Conservation (phyloP, 2,329 filamentous ascomycete species). For the Mycosphaerelloides madeirae region DNA sequence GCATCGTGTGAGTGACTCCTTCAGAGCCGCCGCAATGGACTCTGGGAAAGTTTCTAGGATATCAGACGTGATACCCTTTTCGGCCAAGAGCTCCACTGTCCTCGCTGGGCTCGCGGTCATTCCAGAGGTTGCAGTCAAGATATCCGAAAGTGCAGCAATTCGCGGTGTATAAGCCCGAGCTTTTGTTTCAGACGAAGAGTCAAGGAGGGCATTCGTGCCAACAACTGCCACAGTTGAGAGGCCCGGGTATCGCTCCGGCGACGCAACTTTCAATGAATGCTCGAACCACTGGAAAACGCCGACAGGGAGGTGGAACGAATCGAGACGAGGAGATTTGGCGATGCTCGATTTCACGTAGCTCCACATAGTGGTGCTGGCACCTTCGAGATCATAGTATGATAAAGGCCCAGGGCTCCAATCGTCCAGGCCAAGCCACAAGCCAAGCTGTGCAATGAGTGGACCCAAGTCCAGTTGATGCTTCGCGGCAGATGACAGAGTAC, state of each 20-base stretch:
- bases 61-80: conserved; percentile 60
- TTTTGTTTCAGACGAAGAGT: conserved; percentile 7
- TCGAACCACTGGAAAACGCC: conserved; percentile 31
- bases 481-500: conserved; percentile 32
- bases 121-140: conserved; percentile 22
- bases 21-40: conserved; percentile 71
- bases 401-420: conserved; percentile 53
- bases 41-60: conserved; percentile 82
- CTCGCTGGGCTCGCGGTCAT: conserved; percentile 16
- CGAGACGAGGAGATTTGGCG: conserved; percentile 6
- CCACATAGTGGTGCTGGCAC: conserved; percentile 50
- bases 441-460: conserved; percentile 75
- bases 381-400: conserved; percentile 58
- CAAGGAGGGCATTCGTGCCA: conserved; percentile 4
- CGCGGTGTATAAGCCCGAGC: conserved; percentile 21
- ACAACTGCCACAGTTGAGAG: conserved; percentile 22
- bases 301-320: conserved; percentile 24
- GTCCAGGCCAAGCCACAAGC: conserved; percentile 73
- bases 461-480: conserved; percentile 44
- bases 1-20: conserved; percentile 78
- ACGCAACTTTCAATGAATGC: conserved; percentile 16
- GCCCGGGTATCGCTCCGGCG: conserved; percentile 20
- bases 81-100: conserved; percentile 58
- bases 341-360: conserved; percentile 25
- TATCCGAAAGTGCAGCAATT: conserved; percentile 19